These are phyloP conservation scores for Graphilbum fragrans DNA, from an alignment of 2,329 filamentous ascomycete genomes.

Conservation along the genomic window DNA sequence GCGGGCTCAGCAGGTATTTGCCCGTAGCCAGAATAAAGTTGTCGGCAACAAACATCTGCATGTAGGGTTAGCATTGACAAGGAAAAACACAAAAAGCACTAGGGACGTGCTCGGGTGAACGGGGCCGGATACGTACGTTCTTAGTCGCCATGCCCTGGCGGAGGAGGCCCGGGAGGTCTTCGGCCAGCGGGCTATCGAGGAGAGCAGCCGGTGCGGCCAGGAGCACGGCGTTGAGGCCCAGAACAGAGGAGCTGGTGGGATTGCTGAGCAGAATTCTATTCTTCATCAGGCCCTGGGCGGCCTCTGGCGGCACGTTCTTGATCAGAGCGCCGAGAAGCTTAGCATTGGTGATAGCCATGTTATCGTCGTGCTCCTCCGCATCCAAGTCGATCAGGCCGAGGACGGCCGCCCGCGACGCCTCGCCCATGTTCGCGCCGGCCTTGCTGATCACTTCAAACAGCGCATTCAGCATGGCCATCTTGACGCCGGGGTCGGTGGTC, in stretches of 20 bases:
- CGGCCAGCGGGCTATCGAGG: constrained; percentile 49
- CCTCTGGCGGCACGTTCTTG: constrained; percentile 68
- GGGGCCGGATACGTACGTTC: no score
- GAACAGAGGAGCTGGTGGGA: constrained; percentile 64
- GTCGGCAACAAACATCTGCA: constrained; percentile 68
- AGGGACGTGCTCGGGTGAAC: no score
- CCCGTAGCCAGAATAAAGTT: constrained; percentile 83
- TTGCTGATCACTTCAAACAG: constrained; percentile 94
- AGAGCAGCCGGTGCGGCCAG: constrained; percentile 66
- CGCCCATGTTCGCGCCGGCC: constrained; percentile 89
- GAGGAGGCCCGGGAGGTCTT: constrained; percentile 67
- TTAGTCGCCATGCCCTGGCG: constrained; percentile 68
- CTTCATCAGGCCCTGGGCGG: constrained; percentile 46
- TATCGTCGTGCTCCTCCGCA: constrained; percentile 57
- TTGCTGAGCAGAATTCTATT: constrained; percentile 69
- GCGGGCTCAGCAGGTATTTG: constrained; percentile 69
- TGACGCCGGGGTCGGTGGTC: constrained; percentile 76
- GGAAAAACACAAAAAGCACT: constrained; percentile 22
- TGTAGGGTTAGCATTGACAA: neutral
- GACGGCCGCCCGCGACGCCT: constrained; percentile 75
- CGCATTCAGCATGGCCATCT: constrained; percentile 92
- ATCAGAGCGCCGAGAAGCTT: constrained; percentile 82
- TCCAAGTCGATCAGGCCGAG: constrained; percentile 82
- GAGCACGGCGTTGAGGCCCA: constrained; percentile 81
- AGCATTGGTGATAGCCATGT: constrained; percentile 81